phyloP scores from a whole-genome alignment of 2,329 filamentous ascomycete genomes.

The Metarhizium anisopliae region DNA sequence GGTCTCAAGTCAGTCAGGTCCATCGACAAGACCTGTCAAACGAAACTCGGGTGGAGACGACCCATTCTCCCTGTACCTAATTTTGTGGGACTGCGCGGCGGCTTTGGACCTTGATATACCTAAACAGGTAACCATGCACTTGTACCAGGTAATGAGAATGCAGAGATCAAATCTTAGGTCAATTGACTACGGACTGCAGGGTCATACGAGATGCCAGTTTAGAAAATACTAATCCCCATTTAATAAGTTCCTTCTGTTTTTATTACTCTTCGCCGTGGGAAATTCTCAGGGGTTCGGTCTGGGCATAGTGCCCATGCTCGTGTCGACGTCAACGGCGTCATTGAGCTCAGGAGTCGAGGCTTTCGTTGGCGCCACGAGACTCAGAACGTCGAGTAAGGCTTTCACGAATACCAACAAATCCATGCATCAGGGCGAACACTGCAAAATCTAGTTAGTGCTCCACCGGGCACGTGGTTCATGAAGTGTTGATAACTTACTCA shows the following conservation, averaged over 20 bases:
- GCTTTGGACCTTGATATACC: background rate
- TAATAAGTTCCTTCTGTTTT: background rate
- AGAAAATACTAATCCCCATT: background rate
- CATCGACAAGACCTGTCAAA: no score
- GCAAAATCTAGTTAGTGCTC: slow-evolving; percentile 10
- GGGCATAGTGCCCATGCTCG: background rate
- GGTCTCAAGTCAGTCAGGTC: no score
- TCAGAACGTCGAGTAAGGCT: slow-evolving; percentile 20
- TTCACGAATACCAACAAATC: slow-evolving; percentile 40
- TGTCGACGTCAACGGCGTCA: background rate
- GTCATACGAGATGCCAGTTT: background rate
- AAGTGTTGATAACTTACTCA: slow-evolving; percentile 28
- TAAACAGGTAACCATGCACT: background rate
- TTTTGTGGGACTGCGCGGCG: background rate
- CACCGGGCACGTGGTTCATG: background rate
- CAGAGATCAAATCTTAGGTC: slow-evolving; percentile 8
- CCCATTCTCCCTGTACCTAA: background rate
- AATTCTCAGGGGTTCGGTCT: background rate
- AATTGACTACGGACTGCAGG: background rate
- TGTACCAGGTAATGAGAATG: background rate
- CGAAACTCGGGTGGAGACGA: background rate
- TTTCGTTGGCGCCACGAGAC: slow-evolving; percentile 10
- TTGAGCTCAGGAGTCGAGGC: slow-evolving; percentile 2
- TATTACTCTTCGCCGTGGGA: background rate
- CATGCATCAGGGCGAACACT: slow-evolving; percentile 42